Evolutionary conservation across 2,329 filamentous ascomycete genomes (phyloP).

Genomic region (Cryphonectria parasitica): DNA sequence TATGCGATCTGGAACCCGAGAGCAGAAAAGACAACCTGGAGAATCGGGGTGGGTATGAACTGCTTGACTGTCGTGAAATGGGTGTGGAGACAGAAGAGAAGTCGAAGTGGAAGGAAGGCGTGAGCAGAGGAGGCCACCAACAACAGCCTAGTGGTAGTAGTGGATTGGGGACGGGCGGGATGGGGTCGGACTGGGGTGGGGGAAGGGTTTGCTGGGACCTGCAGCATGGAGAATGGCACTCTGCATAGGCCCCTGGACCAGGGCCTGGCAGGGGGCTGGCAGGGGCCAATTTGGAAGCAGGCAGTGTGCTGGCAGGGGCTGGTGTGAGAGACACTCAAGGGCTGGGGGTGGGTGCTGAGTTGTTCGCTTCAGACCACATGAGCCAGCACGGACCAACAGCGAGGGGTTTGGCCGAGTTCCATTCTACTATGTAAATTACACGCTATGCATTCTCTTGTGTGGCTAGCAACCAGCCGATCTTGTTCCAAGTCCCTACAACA

Average conservation of each 20-base stretch:
- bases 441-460: neutral
- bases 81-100: conserved; percentile 7
- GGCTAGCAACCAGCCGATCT: neutral
- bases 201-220: conserved; percentile 1
- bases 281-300: neutral
- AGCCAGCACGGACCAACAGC: neutral
- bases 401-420: neutral
- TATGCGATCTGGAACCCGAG: neutral
- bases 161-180: conserved; percentile 5
- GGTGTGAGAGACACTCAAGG: conserved; percentile 8
- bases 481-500: neutral
- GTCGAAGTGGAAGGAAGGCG: neutral
- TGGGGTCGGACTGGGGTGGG: conserved; percentile 10
- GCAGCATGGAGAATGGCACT: conserved; percentile 6
- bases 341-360: neutral
- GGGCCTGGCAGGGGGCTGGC: neutral
- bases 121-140: conserved; percentile 2
- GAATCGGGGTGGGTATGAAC: neutral
- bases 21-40: neutral
- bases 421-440: neutral
- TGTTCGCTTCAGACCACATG: conserved; percentile 7
- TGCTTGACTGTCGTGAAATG: conserved; percentile 4
- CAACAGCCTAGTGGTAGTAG: neutral
- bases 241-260: conserved; percentile 10
- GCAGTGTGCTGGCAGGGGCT: neutral